Conservation (phyloP, 2,329 filamentous ascomycete species). For the Exophiala sideris region DNA sequence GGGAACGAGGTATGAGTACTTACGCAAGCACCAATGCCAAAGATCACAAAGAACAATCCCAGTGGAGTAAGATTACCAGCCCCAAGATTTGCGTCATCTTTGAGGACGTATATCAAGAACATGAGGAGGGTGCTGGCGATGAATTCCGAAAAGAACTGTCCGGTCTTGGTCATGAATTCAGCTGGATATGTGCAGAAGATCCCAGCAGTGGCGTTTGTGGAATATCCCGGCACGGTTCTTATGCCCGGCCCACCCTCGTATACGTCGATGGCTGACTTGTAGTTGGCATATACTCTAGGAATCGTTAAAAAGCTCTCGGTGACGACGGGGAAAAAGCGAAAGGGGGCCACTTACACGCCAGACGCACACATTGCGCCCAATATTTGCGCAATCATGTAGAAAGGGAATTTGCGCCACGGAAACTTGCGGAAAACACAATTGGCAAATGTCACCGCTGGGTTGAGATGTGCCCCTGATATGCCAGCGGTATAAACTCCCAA, state of each 20-base stretch:
- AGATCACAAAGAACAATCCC: constrained; percentile 68
- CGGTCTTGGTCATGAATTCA: constrained; percentile 59
- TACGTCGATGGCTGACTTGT: constrained; percentile 60
- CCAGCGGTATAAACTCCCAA: constrained; percentile 63
- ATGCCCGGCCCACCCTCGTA: constrained; percentile 24
- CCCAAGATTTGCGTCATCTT: constrained; percentile 47
- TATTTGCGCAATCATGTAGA: constrained; percentile 63
- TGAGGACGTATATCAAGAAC: constrained; percentile 69
- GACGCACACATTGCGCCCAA: constrained; percentile 65
- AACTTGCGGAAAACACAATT: constrained; percentile 59
- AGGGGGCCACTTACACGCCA: constrained; percentile 36
- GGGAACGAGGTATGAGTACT: too few relatives aligned
- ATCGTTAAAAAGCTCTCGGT: too few relatives aligned
- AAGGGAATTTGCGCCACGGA: constrained; percentile 66
- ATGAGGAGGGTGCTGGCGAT: constrained; percentile 65
- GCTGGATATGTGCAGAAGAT: constrained; percentile 72
- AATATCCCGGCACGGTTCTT: constrained; percentile 57
- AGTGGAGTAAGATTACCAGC: constrained; percentile 59
- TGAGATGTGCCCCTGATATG: constrained; percentile 58
- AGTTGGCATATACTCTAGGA: constrained; percentile 57
- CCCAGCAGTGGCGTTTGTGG: constrained; percentile 60
- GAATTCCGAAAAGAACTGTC: constrained; percentile 70
- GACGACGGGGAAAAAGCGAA: too few relatives aligned
- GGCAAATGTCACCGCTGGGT: constrained; percentile 66
- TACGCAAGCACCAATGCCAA: constrained; percentile 64